Percentiles rank a stretch among this genome's conserved stretches.
Evolutionary conservation across 805 yeast genomes (phyloP).

Genomic region (Trichomonascus vanleenenianus): DNA sequence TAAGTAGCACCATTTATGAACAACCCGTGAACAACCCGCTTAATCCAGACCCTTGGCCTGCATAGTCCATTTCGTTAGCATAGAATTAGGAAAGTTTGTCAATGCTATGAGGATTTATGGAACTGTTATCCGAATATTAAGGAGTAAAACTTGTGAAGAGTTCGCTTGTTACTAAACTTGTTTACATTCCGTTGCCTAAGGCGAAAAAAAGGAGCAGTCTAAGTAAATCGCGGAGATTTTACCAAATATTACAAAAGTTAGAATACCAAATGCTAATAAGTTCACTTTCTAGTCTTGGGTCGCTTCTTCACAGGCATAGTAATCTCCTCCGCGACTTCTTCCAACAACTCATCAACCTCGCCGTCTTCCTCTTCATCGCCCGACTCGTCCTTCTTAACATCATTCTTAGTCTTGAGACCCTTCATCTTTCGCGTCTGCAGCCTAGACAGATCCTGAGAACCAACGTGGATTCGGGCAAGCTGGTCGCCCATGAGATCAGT

Average conservation of each 20-base stretch:
- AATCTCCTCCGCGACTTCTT: conserved; percentile 24
- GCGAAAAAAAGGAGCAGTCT: no score
- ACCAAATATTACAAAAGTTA: not conserved
- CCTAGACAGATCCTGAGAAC: conserved; percentile 83
- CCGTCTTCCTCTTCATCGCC: conserved; percentile 31
- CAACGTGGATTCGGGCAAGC: conserved; percentile 93
- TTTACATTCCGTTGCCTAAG: no score
- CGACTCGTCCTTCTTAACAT: conserved; percentile 56
- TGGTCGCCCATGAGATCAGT: conserved; percentile 91
- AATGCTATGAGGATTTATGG: no score
- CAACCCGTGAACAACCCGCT: no score
- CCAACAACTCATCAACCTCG: conserved; percentile 16
- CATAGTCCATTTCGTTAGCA: no score
- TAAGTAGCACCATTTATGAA: no score
- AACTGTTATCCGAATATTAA: no score
- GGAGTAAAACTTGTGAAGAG: no score
- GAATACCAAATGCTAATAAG: not conserved
- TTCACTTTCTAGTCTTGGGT: conserved; percentile 2
- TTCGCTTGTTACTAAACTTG: no score
- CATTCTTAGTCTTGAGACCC: conserved; percentile 84
- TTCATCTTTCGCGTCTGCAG: conserved; percentile 98
- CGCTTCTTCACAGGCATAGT: conserved; percentile 11
- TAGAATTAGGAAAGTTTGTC: no score
- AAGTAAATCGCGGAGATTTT: not conserved
- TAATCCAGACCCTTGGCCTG: no score